Percentiles rank a stretch among this genome's conserved stretches.
Evolutionary conservation across 139 green algal genomes (phyloP).

Genomic region (Chlorokybus atmophyticus): DNA sequence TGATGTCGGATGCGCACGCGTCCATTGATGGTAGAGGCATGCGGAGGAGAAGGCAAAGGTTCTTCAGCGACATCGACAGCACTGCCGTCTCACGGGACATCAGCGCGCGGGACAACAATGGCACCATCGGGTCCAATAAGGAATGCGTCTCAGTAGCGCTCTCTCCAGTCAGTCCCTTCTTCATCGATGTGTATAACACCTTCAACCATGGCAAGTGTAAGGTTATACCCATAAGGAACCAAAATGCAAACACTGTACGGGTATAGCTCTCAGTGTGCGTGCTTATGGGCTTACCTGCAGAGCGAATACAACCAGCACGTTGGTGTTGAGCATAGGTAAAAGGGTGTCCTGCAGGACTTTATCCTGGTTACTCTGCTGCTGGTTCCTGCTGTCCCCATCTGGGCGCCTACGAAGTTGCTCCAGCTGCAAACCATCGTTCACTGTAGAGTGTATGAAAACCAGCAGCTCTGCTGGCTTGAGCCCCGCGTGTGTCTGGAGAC

Average conservation of each 20-base stretch:
- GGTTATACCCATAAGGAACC: too few relatives aligned
- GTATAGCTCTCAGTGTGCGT: too few relatives aligned
- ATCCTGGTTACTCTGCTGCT: conserved; percentile 5
- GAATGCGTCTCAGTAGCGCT: too few relatives aligned
- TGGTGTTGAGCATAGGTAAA: conserved; percentile 50
- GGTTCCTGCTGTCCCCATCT: neutral
- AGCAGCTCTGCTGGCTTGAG: conserved; percentile 39
- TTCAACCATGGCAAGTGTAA: too few relatives aligned
- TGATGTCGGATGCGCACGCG: neutral
- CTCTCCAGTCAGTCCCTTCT: too few relatives aligned
- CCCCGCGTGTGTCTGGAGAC: conserved; percentile 54
- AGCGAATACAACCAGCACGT: conserved; percentile 66
- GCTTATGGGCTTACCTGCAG: too few relatives aligned
- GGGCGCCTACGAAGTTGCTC: conserved; percentile 19
- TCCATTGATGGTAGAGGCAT: neutral
- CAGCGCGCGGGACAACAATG: conserved; percentile 47
- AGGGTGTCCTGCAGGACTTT: too few relatives aligned
- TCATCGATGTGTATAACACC: too few relatives aligned
- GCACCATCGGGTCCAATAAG: conserved; percentile 59
- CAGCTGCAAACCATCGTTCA: conserved; percentile 31
- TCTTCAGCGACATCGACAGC: conserved; percentile 32
- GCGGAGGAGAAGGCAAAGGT: conserved; percentile 28
- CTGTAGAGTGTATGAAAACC: conserved; percentile 37
- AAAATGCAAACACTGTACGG: too few relatives aligned
- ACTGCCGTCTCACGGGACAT: conserved; percentile 35